Percentiles rank a stretch among this genome's conserved stretches.
phyloP scores from a whole-genome alignment of 2,329 filamentous ascomycete genomes.

The Exophiala viscosa region DNA sequence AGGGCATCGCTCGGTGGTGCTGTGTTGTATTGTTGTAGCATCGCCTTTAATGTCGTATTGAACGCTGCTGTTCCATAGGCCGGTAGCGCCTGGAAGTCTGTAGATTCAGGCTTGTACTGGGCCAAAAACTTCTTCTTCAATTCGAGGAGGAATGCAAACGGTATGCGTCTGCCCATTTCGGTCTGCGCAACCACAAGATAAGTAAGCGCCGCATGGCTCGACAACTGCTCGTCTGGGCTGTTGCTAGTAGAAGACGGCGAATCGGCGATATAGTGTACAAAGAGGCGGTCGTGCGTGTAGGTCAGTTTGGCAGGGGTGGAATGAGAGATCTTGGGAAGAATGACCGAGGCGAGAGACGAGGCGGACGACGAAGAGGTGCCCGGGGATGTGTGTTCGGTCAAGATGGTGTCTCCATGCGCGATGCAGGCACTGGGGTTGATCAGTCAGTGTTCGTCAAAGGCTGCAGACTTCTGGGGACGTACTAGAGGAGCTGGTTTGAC shows the following conservation, averaged over 20 bases:
- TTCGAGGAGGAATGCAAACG: constrained; percentile 88
- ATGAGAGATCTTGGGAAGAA: constrained; percentile 93
- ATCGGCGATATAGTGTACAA: constrained; percentile 94
- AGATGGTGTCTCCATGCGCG: constrained; percentile 87
- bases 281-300: constrained; percentile 84
- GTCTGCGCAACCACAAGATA: constrained; percentile 86
- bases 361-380: constrained; percentile 79
- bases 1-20: constrained; percentile 77
- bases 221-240: constrained; percentile 25
- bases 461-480: constrained; percentile 34
- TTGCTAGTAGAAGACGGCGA: constrained; percentile 63
- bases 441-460: background rate
- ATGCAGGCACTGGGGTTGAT: constrained; percentile 70
- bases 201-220: constrained; percentile 66
- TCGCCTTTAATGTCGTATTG: constrained; percentile 69
- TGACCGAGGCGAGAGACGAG: constrained; percentile 83
- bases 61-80: constrained; percentile 88
- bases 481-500: constrained; percentile 71
- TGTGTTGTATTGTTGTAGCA: constrained; percentile 83
- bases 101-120: constrained; percentile 61
- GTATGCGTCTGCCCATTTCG: constrained; percentile 77
- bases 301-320: constrained; percentile 78
- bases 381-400: constrained; percentile 85
- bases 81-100: constrained; percentile 72
- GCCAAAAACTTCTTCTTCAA: constrained; percentile 82